phyloP scores from a whole-genome alignment of 2,329 filamentous ascomycete species.

The Tolypocladium capitatum region DNA sequence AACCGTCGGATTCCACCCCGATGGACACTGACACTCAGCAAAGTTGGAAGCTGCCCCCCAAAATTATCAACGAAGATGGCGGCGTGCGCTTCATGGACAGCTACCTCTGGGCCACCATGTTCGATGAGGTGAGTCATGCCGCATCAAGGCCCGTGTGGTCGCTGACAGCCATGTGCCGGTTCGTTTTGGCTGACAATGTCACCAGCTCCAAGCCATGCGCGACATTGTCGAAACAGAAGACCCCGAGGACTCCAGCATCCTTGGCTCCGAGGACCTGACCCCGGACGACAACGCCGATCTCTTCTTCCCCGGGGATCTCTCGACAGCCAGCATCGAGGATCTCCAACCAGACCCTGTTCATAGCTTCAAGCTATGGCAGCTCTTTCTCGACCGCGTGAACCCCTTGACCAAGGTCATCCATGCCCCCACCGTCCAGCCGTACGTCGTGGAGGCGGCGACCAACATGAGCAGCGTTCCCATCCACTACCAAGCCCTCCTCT shows the following conservation, averaged over 20 bases:
- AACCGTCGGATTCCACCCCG: slow-evolving; percentile 13
- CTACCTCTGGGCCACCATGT: slow-evolving; percentile 37
- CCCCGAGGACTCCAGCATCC: slow-evolving; percentile 31
- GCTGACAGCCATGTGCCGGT: not conserved
- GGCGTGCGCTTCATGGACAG: slow-evolving; percentile 45
- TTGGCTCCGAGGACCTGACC: slow-evolving; percentile 34
- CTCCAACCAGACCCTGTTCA: slow-evolving; percentile 53
- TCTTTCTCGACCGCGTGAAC: slow-evolving; percentile 62
- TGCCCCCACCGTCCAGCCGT: slow-evolving; percentile 53
- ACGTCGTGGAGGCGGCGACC: slow-evolving; percentile 48
- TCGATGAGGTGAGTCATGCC: slow-evolving; percentile 35
- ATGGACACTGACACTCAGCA: slow-evolving; percentile 15
- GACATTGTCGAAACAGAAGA: slow-evolving; percentile 40
- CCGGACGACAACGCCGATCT: slow-evolving; percentile 41
- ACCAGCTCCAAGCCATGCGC: slow-evolving; percentile 43
- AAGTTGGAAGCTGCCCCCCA: slow-evolving; percentile 33
- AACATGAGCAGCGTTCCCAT: slow-evolving; percentile 41
- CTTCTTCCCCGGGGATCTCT: slow-evolving; percentile 29
- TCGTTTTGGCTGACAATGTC: not conserved
- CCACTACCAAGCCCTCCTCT: slow-evolving; percentile 48
- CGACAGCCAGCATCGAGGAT: slow-evolving; percentile 26
- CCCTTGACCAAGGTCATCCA: slow-evolving; percentile 62
- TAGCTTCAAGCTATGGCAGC: slow-evolving; percentile 60
- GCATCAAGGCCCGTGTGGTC: not conserved
- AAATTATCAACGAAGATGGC: slow-evolving; percentile 41